Evolutionary conservation across 306 rosid species (phyloP), one percentile per base, ranked within the genome.

Genomic region (Lathyrus sativus): DNA sequence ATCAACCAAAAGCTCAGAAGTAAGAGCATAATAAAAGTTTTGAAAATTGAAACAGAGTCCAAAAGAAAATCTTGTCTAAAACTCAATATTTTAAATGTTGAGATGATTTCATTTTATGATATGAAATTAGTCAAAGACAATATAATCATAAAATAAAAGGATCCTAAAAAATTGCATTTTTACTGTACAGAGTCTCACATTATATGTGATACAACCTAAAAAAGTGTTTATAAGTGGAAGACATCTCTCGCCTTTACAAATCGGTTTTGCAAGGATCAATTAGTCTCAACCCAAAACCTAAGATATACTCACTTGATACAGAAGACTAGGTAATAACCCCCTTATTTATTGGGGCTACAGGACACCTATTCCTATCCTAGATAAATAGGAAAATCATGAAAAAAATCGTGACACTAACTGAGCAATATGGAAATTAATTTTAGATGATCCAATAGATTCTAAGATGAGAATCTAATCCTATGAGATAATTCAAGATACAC

Each of bases 31-130:
- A 55, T 24, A 45, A 9, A 70, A 43, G 60, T 69, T 71, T 77
- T 53, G 17, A 72, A 77, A 59, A 42, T 71, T 61, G 15, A 72
- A 77, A 65, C 53, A 67, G 38, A 71, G 51, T 22, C 59, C n/a
- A 24, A 48, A 51, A 18, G 11, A 51, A 51, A 9, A 3, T 50
- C 8, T 58, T 43, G 18, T 5, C 33, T 67, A 22, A 41, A 29
- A 75, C 22, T 45, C 15, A 70, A 50, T 45, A 58, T 26, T 48
- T 37, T 37, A 56, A 65, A 43, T 46, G 48, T 57, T 35, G 50
- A 37, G 33, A 56, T 10, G 45, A 62, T 15, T 56, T 44, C 54
- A 9, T n/a, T 41, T 48, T 17, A 75, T 57, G 22, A 37, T 33
- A 14, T 12, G n/a, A 44, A 56, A 43, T 17, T 50, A 75, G 46